Base-by-base conservation (phyloP, 2,329 filamentous ascomycete genomes). In the Talaromyces rugulosus region DNA sequence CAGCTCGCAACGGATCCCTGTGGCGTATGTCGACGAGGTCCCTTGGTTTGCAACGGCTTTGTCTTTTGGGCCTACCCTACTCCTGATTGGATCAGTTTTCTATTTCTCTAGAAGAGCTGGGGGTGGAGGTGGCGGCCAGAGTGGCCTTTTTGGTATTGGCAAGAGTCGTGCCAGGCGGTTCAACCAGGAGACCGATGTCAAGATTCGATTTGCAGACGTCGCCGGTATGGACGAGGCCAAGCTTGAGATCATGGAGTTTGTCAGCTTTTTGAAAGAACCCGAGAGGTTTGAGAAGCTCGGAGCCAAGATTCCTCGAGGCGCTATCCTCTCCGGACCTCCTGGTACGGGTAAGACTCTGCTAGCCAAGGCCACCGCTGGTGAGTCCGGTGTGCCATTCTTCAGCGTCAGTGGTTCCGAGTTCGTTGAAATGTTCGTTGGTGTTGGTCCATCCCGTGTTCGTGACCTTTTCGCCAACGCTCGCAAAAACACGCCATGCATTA, bases 391-490 rank as follows among this genome's bases (percentile, higher is more conserved):
- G 34, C 95, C 95, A 0, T 99, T 99, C 84, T 99, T 93, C 84
- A 96, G 91, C 71, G 95, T 99, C 70, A 97, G 92, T 76, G 95
- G 95, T 74, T 99, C 95, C 56, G 95, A 99, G 75, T 99, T 99
- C 73, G 94, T 99, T 34, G 95, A 99, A 80, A 99, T 99, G 94
- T 99, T 99, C 74, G 95, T 99, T 58, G 95, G 95, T 86, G 95
- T 99, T 63, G 95, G 95, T 77, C 91, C 95, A 23, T 98, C 94
- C 33, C 87, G 95, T 77, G 95, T 99, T 57, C 88, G 95, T 70
- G 95, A 99, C 76, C 81, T 99, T 58, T 99, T 99, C 72, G 88
- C 92, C 62, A 96, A 91, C 69, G 95, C 95, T 18, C 87, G 95
- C 62, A 98, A 98, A 82, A 96, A 91, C 77, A 91, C 95, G 0